These are phyloP conservation scores for Hymenoscyphus fraxineus DNA, from an alignment of 2,329 filamentous ascomycete genomes.

Conservation along the genomic window DNA sequence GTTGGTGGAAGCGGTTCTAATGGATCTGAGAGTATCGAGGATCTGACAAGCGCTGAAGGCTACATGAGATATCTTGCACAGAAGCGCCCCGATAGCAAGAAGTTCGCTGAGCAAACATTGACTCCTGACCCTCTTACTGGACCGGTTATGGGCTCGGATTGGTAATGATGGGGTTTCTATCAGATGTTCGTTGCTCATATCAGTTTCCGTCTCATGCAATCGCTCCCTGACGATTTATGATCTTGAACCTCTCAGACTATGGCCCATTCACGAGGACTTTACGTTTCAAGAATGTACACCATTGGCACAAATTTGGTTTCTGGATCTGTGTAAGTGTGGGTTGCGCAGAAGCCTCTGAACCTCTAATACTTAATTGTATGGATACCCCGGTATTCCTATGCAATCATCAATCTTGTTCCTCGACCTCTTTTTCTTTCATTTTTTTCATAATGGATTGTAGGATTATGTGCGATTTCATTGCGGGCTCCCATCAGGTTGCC, in stretches of 20 bases:
- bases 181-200: neutral
- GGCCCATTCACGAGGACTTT: neutral
- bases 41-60: conserved; percentile 21
- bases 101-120: conserved; percentile 20
- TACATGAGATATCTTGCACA: conserved; percentile 27
- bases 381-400: conserved; percentile 1
- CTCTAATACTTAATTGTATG: conserved; percentile 2
- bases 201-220: neutral
- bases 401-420: neutral
- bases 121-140: conserved; percentile 21
- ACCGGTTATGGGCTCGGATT: conserved; percentile 20
- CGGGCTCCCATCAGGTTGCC: neutral
- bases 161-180: conserved; percentile 9
- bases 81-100: conserved; percentile 24
- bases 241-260: neutral
- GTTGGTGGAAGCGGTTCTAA: conserved; percentile 24
- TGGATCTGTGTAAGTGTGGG: conserved; percentile 6
- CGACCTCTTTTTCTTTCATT: neutral
- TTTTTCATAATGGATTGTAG: neutral
- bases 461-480: conserved; percentile 3
- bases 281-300: neutral
- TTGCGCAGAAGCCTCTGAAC: neutral
- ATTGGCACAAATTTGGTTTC: conserved; percentile 1
- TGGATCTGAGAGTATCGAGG: conserved; percentile 9
- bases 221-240: neutral